Base-by-base conservation (phyloP, 2,329 filamentous ascomycete genomes). In the Talaromyces sp. region DNA sequence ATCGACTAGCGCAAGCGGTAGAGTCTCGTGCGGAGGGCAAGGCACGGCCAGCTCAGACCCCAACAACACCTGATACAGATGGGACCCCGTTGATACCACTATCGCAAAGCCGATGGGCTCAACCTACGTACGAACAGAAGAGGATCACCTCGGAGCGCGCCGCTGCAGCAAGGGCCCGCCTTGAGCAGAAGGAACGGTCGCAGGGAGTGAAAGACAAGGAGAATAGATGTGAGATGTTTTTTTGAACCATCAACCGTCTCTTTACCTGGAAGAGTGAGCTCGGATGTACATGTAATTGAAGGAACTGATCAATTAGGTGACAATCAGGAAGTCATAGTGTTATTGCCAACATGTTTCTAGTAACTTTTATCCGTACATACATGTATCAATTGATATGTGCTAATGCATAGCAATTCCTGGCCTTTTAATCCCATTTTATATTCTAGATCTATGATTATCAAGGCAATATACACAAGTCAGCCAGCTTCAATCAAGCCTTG, bases 401-500 rank as follows among this genome's bases (percentile, higher is more conserved):
- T 38, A n/a, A 38, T 38, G n/a, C 35, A 38, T 38, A 38, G n/a
- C 14, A 3, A n/a, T 12, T 4, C 7, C 8, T 35, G 2, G 11
- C 3, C 32, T 14, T 3, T 6, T 3, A 35, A 17, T 3, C 35
- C 17, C 17, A 38, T n/a, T 38, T 7, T 38, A n/a, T 38, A 38
- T n/a, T 38, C 35, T 38, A 38, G 17, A 38, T 38, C 35, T 38
- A 38, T 38, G n/a, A 38, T 35, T 35, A 5, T 12, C 12, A 12
- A n/a, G 35, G 35, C 17, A 38, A 38, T 38, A 38, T 38, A 38
- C 35, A 38, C 17, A n/a, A 38, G 14, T 8, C 35, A 38, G 14
- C 35, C 26, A 26, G 26, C 26, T 26, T 38, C 35, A 38, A n/a
- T 38, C 35, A 38, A n/a, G 35, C 35, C 17, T 89, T 89, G 0